Conservation (phyloP, 2,329 filamentous ascomycete species). For the Penicillium thymicola region DNA sequence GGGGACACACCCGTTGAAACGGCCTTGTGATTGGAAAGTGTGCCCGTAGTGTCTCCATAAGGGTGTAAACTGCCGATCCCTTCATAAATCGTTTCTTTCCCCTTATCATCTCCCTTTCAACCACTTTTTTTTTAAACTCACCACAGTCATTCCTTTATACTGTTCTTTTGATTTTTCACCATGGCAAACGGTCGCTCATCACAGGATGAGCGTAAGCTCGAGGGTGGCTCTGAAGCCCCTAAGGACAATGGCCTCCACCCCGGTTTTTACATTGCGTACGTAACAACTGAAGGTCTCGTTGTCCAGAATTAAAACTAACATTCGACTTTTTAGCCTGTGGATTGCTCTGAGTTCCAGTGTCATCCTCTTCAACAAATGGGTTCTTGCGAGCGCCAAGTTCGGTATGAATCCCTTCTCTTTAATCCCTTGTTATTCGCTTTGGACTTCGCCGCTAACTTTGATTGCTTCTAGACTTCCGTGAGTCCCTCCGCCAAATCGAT, state of each 20-base stretch:
- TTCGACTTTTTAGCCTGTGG: constrained; percentile 63
- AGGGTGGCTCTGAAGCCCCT: constrained; percentile 17
- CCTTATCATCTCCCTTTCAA: constrained; percentile 1
- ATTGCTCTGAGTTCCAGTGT: constrained; percentile 87
- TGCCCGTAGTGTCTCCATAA: neutral
- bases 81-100: constrained; percentile 11
- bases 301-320: constrained; percentile 12
- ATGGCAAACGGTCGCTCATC: constrained; percentile 25
- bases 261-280: constrained; percentile 31
- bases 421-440: neutral
- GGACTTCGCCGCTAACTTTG: constrained; percentile 10
- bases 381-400: constrained; percentile 79
- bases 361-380: constrained; percentile 99
- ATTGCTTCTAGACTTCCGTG: constrained; percentile 43
- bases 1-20: neutral
- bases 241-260: constrained; percentile 28
- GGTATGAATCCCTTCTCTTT: constrained; percentile 50
- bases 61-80: constrained; percentile 10
- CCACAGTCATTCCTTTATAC: constrained; percentile 28
- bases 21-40: constrained; percentile 7
- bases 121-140: constrained; percentile 10
- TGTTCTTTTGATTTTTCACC: constrained; percentile 9
- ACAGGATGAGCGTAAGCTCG: constrained; percentile 28
- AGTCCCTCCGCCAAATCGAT: constrained; percentile 19
- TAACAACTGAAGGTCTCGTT: neutral